Evolutionary conservation across 176 grass and related monocot genomes (phyloP).

Genomic region (Neostapfia colusana): DNA sequence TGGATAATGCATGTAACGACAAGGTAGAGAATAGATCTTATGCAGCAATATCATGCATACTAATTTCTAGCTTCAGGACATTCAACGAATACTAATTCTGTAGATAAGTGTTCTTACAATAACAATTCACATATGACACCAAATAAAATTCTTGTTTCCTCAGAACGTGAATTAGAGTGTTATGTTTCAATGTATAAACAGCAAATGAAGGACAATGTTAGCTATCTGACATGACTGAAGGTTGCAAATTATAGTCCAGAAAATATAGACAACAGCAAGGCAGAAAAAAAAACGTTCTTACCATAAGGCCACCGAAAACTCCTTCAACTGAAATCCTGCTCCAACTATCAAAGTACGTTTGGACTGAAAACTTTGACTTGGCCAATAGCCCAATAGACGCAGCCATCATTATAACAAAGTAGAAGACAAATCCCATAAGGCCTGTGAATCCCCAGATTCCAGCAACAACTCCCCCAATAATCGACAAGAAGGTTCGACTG

Average conservation of each 20-base stretch:
- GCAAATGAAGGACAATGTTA: neutral
- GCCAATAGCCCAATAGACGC: constrained; percentile 65
- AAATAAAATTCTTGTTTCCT: neutral
- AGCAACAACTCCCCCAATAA: constrained; percentile 85
- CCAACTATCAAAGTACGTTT: constrained; percentile 80
- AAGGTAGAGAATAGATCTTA: constrained; percentile 6
- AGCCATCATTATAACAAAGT: constrained; percentile 76
- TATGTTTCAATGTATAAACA: neutral
- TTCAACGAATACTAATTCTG: neutral
- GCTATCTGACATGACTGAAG: neutral
- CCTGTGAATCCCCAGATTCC: constrained; percentile 92
- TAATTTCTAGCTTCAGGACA: neutral
- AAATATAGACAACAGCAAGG: neutral
- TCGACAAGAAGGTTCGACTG: constrained; percentile 92
- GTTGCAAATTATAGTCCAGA: neutral
- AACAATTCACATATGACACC: neutral
- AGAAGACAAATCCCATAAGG: constrained; percentile 76
- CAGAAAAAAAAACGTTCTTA: constrained; percentile 42
- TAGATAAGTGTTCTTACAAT: neutral
- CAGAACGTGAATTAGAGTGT: neutral
- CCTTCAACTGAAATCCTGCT: constrained; percentile 84
- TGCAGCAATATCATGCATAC: no score
- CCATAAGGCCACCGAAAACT: constrained; percentile 88
- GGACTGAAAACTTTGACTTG: constrained; percentile 80
- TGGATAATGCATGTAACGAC: neutral